Base-by-base conservation (phyloP, 768 basidiomycete genomes). In the Piloderma croceum region DNA sequence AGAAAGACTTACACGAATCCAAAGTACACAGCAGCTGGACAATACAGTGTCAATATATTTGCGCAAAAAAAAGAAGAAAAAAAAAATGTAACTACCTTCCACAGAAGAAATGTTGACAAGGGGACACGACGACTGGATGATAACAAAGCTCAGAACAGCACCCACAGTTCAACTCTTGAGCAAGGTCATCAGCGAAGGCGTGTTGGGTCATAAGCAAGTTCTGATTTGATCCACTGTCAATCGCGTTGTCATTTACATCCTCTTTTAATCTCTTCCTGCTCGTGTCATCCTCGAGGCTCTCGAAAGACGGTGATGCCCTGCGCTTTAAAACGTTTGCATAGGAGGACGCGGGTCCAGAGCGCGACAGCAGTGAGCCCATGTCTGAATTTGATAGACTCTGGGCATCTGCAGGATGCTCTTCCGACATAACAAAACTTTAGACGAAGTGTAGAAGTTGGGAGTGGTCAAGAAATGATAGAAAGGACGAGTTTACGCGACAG, bases 101-200 rank as follows among this genome's bases (percentile, higher is more conserved):
- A 53, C 89, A 91, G 57, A 90, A 90, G 70, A 85, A 89, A 69
- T 91, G 89, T 51, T 90, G 85, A 58, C 89, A 91, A 22, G 89
- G 89, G 24, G 74, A 70, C 38, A 91, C 84, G 21, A 89, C 66
- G 12, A 91, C 88, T 3, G 89, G 89, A 44, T 76, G 70, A 61
- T 91, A 89, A 43, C 85, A 80, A 31, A 91, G 69, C 43, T 78
- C 88, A 13, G 85, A 74, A 60, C 89, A 91, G 57, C 89, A 90
- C 17, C 85, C 89, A 50, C 89, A 91, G 48, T 87, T 81, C 29
- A 90, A 71, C 56, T 90, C 87, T 53, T 83, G 71, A 20, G 71
- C 76, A 39, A 89, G 62, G 49, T 82, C 76, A 31, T 82, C 77
- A 18, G 71, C 71, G 41, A 87, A 68, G 34, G 56, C 49, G 11